Evolutionary conservation across 257 asterid species (phyloP), one percentile per base, ranked within the genome.

Genomic region (Cordia subcordata): DNA sequence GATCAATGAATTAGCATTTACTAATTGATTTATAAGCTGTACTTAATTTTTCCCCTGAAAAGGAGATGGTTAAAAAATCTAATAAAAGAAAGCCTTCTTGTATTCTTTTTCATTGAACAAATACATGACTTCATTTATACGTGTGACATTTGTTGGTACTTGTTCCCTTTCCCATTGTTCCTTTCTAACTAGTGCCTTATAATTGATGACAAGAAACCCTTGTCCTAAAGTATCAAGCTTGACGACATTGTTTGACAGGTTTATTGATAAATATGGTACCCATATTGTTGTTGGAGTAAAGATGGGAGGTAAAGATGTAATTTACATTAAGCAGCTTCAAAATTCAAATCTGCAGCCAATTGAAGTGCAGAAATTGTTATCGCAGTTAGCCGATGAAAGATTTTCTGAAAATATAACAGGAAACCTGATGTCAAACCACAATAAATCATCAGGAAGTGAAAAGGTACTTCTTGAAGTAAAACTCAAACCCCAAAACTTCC

Each of bases 241-340:
- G 54, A 14, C 54, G 23, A 49, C 17, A 19, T 49, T 4, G 16
- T 72, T 73, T 70, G 82, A 60, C 93, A 91, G 98, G 83, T 91
- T 91, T 61, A 91, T 91, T 63, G 96, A 85, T 16, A 91, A 84
- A 59, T 91, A 88, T 50, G 98, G 98, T 8, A 91, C 98, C 61
- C 98, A 91, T 64, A 69, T 91, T 50, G 76, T 91, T 66, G 87
- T 85, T 63, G 98, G 96, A 71, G 93, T 85, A 50, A 91, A 82
- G 79, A 91, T 88, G 96, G 98, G 96, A 77, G 98, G 98, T 65
- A 88, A 91, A 77, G 98, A 91, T 73, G 98, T 82, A 46, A 72
- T 91, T 64, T 95, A 88, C 72, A 69, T 88, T 12, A 91, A 91
- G 83, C 98, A 91, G 80, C 98, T 91, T 69, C 85, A 77, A 49